These are phyloP conservation scores for Globomyces pollinis-pini DNA, from an alignment of 192 early-diverging fungal genomes.

Conservation along the genomic window DNA sequence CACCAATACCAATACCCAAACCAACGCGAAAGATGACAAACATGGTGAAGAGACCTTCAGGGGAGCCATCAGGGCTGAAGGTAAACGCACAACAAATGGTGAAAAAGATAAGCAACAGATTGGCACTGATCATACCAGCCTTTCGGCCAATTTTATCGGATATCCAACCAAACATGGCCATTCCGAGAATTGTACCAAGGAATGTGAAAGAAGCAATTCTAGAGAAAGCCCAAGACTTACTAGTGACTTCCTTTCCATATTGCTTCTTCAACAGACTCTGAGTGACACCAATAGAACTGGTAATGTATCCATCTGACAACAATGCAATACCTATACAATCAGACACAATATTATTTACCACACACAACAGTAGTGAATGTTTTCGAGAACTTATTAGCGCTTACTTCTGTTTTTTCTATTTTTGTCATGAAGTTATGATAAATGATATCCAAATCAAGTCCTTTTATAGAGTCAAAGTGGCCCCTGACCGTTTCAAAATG, in stretches of 20 bases:
- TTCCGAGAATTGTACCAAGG: slow-evolving; percentile 5
- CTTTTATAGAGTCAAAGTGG: no score
- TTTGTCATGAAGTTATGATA: no score
- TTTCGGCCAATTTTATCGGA: slow-evolving; percentile 6
- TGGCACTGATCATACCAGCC: slow-evolving; percentile 9
- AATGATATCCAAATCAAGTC: no score
- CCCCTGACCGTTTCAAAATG: no score
- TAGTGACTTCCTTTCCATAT: neutral
- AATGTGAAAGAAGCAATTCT: neutral
- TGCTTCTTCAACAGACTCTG: neutral
- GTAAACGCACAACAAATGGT: slow-evolving; percentile 1
- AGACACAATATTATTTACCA: no score
- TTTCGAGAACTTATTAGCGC: no score
- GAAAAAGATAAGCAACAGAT: slow-evolving; percentile 3
- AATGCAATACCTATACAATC: no score
- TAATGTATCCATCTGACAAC: neutral
- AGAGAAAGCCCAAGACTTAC: neutral
- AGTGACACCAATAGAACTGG: neutral
- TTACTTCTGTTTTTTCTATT: no score
- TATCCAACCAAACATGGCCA: slow-evolving; percentile 8
- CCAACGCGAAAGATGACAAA: neutral
- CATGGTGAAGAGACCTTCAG: neutral
- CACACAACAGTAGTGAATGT: no score
- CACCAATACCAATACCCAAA: slow-evolving; percentile 11
- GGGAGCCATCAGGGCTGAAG: neutral